Evolutionary conservation across 1,284 basidiomycete genomes (phyloP), one percentile per base, ranked within the genome.

Genomic region (Fomitopsis palustris): DNA sequence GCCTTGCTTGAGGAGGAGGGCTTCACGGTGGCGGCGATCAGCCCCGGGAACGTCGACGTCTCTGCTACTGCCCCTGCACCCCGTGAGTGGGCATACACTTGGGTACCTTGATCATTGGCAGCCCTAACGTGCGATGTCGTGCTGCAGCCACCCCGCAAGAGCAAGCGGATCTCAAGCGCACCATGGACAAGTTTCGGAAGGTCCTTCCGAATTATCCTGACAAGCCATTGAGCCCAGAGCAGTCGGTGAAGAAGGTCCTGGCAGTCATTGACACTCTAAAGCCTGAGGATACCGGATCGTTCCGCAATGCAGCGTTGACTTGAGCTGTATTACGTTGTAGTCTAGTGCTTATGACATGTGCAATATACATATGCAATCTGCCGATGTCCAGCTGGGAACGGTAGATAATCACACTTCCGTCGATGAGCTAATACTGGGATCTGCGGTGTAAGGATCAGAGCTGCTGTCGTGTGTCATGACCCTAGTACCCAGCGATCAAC

Each of bases 1-100:
- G 63, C 65, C 4, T 58, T 68, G 39, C 70, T 71, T 54, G 67
- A 68, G 53, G 54, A 63, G 7, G 74, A 78, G 45, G 75, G 76
- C 8, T 70, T 79, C 54, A 55, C 70, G 1, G 73, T 78, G 64
- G 62, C 76, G 9, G 65, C 73, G 4, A 55, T 78, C 51, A 69
- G 68, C 55, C 77, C 77, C 1, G 77, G 77, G 7, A 27, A 74
- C 8, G 77, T 78, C 14, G 64, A 75, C 55, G 49, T 43, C 1
- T 55, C 38, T 14, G 54, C 6, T 7, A 55, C 54, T 33, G 31
- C 27, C 3, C 5, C 23, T 19, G 25, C 47, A 12, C 47, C 47
- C 3, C 25, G 47, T 51, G 27, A 31, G 47, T 51, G 2, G 27
- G 23, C n/a, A n/a, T 10, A 21, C 21, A 19, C 17, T 23, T 14